A percentile compares a stretch with the other conserved stretches of the same genome.
These are phyloP conservation scores for Aspergillus sp. DNA, from an alignment of 2,329 filamentous ascomycete genomes.

Conservation along the genomic window DNA sequence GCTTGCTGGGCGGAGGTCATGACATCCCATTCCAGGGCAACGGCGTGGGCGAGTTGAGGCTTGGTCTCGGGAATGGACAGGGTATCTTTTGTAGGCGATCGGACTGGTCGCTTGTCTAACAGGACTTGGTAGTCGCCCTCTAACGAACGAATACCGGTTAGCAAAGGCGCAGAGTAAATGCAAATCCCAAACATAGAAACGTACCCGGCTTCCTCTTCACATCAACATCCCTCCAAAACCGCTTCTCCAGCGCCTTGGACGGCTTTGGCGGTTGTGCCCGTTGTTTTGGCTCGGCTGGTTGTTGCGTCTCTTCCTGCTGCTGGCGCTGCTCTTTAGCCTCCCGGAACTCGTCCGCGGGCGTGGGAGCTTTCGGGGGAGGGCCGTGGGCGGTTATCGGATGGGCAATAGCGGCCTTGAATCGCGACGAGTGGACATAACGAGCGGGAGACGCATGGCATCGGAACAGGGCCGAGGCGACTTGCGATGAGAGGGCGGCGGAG, in stretches of 20 bases:
- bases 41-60: conserved; percentile 68
- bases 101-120: conserved; percentile 70
- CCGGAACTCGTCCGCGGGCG: conserved; percentile 40
- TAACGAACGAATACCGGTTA: conserved; percentile 4
- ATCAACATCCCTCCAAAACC: conserved; percentile 82
- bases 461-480: conserved; percentile 8
- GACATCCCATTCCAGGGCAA: conserved; percentile 89
- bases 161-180: background rate
- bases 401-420: conserved; percentile 41
- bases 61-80: conserved; percentile 67
- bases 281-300: conserved; percentile 39
- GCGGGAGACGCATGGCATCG: conserved; percentile 10
- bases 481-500: conserved; percentile 11
- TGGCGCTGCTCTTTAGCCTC: conserved; percentile 40
- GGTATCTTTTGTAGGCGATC: conserved; percentile 63
- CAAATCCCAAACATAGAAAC: conserved; percentile 1
- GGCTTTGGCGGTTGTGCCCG: conserved; percentile 21
- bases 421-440: conserved; percentile 27
- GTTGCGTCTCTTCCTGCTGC: conserved; percentile 40
- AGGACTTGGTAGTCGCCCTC: conserved; percentile 52
- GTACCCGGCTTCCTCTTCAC: conserved; percentile 59
- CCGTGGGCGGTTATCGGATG: conserved; percentile 51
- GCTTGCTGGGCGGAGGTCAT: conserved; percentile 75
- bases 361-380: conserved; percentile 50
- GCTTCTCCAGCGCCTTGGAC: conserved; percentile 48